Evolutionary conservation across 1,284 basidiomycete genomes (phyloP).

Genomic region (Heterobasidion irregulare): DNA sequence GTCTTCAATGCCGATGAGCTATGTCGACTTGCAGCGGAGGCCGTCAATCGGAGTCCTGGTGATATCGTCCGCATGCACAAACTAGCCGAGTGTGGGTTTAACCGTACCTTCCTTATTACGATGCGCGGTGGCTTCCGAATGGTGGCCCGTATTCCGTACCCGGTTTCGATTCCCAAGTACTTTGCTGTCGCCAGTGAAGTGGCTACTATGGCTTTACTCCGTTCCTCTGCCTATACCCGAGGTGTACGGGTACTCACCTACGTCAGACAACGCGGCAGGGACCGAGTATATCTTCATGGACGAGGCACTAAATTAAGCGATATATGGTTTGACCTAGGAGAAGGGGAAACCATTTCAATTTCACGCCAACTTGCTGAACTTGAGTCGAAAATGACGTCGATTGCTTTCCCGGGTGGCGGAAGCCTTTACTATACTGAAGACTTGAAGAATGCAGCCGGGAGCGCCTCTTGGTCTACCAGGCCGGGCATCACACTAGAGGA

Average conservation of each 20-base stretch:
- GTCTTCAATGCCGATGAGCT: constrained; percentile 33
- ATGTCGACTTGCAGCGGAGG: constrained; percentile 36
- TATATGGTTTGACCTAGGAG: constrained; percentile 32
- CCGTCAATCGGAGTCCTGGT: constrained; percentile 23
- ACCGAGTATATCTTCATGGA: constrained; percentile 50
- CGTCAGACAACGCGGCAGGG: constrained; percentile 36
- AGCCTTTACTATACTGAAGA: constrained; percentile 41
- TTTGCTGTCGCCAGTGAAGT: constrained; percentile 43
- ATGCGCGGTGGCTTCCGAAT: constrained; percentile 33
- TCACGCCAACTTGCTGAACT: constrained; percentile 35
- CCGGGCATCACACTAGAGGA: constrained; percentile 27
- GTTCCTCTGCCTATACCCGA: constrained; percentile 37
- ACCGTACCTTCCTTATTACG: constrained; percentile 37
- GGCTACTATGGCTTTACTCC: constrained; percentile 40
- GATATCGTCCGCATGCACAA: constrained; percentile 29
- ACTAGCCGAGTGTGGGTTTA: constrained; percentile 37
- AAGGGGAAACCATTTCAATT: constrained; percentile 33
- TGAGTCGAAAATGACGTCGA: constrained; percentile 41
- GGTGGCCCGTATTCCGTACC: constrained; percentile 42
- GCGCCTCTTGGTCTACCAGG: not conserved
- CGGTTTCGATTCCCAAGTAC: constrained; percentile 31
- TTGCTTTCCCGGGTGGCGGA: constrained; percentile 41
- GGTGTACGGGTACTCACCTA: constrained; percentile 42
- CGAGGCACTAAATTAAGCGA: constrained; percentile 34
- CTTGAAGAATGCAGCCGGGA: constrained; percentile 26